Conservation (phyloP, 768 basidiomycete species). For the Ramaria sp. region DNA sequence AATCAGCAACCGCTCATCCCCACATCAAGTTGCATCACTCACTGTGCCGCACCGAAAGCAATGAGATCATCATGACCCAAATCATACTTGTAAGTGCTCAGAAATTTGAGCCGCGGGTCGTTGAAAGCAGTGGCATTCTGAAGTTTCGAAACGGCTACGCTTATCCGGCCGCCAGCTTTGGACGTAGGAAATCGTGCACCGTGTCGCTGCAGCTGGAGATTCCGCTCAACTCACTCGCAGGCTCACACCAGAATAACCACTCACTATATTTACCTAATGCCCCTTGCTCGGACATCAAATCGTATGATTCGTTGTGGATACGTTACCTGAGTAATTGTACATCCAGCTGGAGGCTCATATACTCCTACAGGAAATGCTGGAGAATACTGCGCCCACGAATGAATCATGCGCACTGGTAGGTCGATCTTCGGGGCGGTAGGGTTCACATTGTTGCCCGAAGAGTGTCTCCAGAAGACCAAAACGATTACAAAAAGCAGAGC, state of each 20-base stretch:
- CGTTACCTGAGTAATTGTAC: conserved; percentile 46
- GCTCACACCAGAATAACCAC: conserved; percentile 13
- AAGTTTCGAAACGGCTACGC: conserved; percentile 42
- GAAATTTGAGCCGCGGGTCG: conserved; percentile 43
- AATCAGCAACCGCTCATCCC: neutral
- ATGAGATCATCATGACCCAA: conserved; percentile 51
- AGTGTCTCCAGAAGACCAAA: neutral
- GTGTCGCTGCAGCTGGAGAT: conserved; percentile 61
- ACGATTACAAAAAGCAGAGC: neutral
- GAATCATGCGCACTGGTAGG: conserved; percentile 13
- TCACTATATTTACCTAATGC: conserved; percentile 49
- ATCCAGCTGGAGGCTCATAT: conserved; percentile 36
- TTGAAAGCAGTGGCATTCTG: conserved; percentile 33
- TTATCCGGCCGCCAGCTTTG: conserved; percentile 32
- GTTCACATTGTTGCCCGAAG: neutral
- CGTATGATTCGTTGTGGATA: neutral
- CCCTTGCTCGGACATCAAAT: neutral
- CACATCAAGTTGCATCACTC: conserved; percentile 14
- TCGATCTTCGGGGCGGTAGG: neutral
- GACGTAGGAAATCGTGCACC: conserved; percentile 69
- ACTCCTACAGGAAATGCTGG: conserved; percentile 42
- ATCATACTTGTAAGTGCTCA: conserved; percentile 46
- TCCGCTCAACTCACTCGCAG: neutral
- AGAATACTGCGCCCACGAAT: conserved; percentile 50
- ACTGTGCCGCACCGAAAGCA: conserved; percentile 60